A percentile compares a stretch with the other conserved stretches of the same genome.
Conservation (phyloP, 2,329 filamentous ascomycete genomes). For the Arthrocladium fulminans region DNA sequence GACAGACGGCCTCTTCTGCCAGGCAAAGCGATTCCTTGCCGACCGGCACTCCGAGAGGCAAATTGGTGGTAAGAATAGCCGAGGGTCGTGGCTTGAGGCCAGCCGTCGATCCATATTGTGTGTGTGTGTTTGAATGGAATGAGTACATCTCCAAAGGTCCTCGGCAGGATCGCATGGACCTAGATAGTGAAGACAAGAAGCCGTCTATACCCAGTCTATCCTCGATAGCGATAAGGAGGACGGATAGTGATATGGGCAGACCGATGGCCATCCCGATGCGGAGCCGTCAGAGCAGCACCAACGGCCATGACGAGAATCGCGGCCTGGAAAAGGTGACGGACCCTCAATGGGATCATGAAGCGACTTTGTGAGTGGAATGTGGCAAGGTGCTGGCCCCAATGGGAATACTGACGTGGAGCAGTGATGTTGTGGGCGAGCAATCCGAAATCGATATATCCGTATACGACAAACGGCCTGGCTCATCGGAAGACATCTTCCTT, state of each 20-base stretch:
- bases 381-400: conserved; percentile 24
- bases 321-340: conserved; percentile 62
- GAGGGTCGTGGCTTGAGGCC: conserved; percentile 75
- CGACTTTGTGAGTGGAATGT: conserved; percentile 68
- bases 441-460: conserved; percentile 88
- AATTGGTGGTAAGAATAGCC: conserved; percentile 77
- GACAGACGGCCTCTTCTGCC: conserved; percentile 9
- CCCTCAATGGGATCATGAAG: conserved; percentile 92
- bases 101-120: conserved; percentile 84
- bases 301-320: conserved; percentile 62
- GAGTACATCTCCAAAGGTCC: conserved; percentile 90
- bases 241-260: conserved; percentile 71
- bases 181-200: conserved; percentile 53
- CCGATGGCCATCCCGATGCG: conserved; percentile 95
- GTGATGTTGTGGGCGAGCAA: conserved; percentile 86
- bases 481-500: conserved; percentile 75
- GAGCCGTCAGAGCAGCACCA: conserved; percentile 93
- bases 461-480: conserved; percentile 60
- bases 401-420: conserved; percentile 29
- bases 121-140: conserved; percentile 92
- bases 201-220: conserved; percentile 43
- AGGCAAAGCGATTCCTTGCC: conserved; percentile 44
- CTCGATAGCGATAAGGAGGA: conserved; percentile 55
- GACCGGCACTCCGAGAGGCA: conserved; percentile 68
- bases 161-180: conserved; percentile 49